Evolutionary conservation across 1,284 basidiomycete species (phyloP).

Genomic region (Leccinum pachyderme): DNA sequence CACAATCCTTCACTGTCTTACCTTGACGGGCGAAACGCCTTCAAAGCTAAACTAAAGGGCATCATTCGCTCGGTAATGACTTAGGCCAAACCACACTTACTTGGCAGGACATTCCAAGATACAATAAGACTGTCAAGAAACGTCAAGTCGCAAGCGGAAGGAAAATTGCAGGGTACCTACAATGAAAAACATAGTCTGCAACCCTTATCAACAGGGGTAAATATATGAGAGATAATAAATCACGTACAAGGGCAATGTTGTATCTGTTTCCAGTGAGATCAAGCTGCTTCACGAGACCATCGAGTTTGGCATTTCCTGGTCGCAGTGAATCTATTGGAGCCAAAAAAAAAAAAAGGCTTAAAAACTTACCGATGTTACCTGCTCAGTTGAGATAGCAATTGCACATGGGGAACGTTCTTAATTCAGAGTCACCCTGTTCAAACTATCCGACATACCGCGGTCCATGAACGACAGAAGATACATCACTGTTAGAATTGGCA

Average conservation of each 20-base stretch:
- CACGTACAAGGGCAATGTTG: conserved; percentile 60
- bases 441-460: conserved; percentile 40
- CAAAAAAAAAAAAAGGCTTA: neutral
- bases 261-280: conserved; percentile 57
- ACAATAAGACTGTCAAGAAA: conserved; percentile 21
- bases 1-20: conserved; percentile 15
- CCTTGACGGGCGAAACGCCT: conserved; percentile 50
- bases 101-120: conserved; percentile 35
- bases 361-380: conserved; percentile 55
- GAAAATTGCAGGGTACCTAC: conserved; percentile 36
- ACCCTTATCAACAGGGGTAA: neutral
- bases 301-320: conserved; percentile 60
- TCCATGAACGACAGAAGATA: conserved; percentile 61
- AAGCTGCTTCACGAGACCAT: conserved; percentile 54
- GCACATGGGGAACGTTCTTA: neutral
- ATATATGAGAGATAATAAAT: neutral
- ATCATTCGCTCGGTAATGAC: neutral
- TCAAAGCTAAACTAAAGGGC: conserved; percentile 44
- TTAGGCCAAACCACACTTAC: conserved; percentile 9
- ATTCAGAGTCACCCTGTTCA: neutral
- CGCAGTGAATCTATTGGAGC: neutral
- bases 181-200: conserved; percentile 68
- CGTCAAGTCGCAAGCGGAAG: neutral
- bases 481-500: conserved; percentile 65
- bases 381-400: neutral